Base-by-base conservation (phyloP, 2,329 filamentous ascomycete genomes). In the Coleophoma cylindrospora region DNA sequence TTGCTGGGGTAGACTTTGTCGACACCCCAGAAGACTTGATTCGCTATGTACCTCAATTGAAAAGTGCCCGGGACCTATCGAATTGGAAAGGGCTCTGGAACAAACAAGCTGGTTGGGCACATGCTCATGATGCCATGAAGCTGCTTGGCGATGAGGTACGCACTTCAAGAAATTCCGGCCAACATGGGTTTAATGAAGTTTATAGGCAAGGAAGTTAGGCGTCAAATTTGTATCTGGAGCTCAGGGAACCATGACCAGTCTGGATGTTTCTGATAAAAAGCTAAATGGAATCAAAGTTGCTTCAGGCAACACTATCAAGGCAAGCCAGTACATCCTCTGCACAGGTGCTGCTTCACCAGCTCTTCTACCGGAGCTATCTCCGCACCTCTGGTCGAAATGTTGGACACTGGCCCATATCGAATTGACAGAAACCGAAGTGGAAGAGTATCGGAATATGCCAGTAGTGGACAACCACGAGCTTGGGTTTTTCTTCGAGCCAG, bases 401-500 rank as follows among this genome's bases (percentile, higher is more conserved):
- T 79, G 75, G 75, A 74, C 74, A 3, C 71, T 79, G 3, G 75
- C 73, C 2, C 75, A 79, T 53, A 66, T 78, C 1, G 70, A 70
- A 47, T 67, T 78, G 3, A 73, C 67, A 0, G 68, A 73, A 34
- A 69, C 71, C 2, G 76, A 79, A 58, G 68, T 69, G 0, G 66
- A 70, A 34, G 64, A 65, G 27, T 67, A 78, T 5, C 69, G 72
- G 32, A 71, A 72, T 7, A 72, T 77, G 27, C 75, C 76, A 0
- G 70, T 75, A 0, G 74, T 72, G 4, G 75, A 78, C 48, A 69
- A 72, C 4, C 69, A 74, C 14, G 75, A 79, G 52, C 64, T 78
- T 7, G 74, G 75, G 0, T 78, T 79, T 63, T 75, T 76, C 61
- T 78, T 79, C 52, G 75, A 78, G 56, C 75, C 76, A 1, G 75